Percentiles rank a stretch among this genome's conserved stretches.
These are phyloP conservation scores for Urochloa ruziziensis DNA, from an alignment of 176 grass and related monocot species.

Conservation along the genomic window DNA sequence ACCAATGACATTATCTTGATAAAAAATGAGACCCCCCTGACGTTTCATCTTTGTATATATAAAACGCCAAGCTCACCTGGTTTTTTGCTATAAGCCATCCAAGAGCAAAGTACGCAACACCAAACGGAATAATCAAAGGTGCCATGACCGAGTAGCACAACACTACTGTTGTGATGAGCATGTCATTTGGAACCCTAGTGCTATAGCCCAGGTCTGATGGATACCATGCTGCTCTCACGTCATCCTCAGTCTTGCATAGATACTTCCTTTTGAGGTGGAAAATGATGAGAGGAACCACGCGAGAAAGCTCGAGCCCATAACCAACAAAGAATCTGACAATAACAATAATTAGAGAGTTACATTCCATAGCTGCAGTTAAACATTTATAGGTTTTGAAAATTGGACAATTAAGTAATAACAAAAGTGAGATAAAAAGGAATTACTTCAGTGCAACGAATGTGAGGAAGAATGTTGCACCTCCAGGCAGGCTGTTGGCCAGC, in stretches of 20 bases:
- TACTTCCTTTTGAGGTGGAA: slow-evolving; percentile 94
- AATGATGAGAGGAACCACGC: slow-evolving; percentile 84
- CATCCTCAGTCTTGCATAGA: slow-evolving; percentile 93
- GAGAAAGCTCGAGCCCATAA: slow-evolving; percentile 92
- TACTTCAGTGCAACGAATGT: slow-evolving; percentile 93
- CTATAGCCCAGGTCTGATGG: slow-evolving; percentile 65
- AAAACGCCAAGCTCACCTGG: slow-evolving; percentile 49
- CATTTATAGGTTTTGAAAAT: neutral
- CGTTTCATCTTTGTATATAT: neutral
- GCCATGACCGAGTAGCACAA: slow-evolving; percentile 92
- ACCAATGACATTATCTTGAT: neutral
- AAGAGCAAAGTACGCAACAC: slow-evolving; percentile 76
- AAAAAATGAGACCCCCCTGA: no score
- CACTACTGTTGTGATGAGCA: slow-evolving; percentile 84
- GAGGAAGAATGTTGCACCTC: slow-evolving; percentile 89
- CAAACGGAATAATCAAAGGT: slow-evolving; percentile 86
- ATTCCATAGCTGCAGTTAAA: neutral
- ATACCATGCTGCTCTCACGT: slow-evolving; percentile 75
- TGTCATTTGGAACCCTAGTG: slow-evolving; percentile 81
- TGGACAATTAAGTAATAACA: neutral
- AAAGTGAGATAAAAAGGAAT: slow-evolving; percentile 9
- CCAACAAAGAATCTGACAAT: slow-evolving; percentile 88
- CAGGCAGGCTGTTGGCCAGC: slow-evolving; percentile 58
- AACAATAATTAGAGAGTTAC: slow-evolving; percentile 27
- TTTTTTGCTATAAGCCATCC: slow-evolving; percentile 87